Evolutionary conservation across 2,329 filamentous ascomycete genomes (phyloP), one percentile per base, ranked within the genome.

Genomic region (Cylindrodendrum hubeiense): DNA sequence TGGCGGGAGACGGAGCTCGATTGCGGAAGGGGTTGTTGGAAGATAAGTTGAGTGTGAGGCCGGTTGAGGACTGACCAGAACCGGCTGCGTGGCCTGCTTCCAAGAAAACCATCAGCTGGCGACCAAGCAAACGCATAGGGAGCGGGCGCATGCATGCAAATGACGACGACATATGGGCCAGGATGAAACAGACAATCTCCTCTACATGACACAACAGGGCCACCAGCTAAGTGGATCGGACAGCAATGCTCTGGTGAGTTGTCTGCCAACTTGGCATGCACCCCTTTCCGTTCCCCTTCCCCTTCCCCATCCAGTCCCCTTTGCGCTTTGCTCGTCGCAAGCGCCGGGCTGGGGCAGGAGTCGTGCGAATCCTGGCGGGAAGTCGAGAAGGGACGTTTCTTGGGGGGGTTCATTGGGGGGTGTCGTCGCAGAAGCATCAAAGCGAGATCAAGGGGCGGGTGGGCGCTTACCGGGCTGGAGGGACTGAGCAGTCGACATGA

Each of bases 1-100:
- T 79, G 57, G 81, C 78, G 54, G 87, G 90, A 68, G 91, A 93
- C 39, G 85, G 83, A 69, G 90, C 89, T 75, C 91, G 89, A 79
- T 93, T 93, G 83, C 92, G 90, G 75, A 89, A 95, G 67, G 92
- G 92, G 78, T 95, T 95, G 86, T 94, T 94, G 78, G 92, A 94
- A 79, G 90, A 90, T 75, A 94, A 87, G 80, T 90, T 91, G 78
- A 91, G 82, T 59, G 87, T 83, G 76, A 91, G 83, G 71, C 84
- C 85, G 63, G 72, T 66, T 62, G 65, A 51, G 59, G 71, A 69
- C 65, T 74, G 66, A 41, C 67, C 66, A 67, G 72, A 66, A 71
- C 66, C 64, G 64, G 61, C 44, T 44, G 70, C 58, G 62, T 73
- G 70, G 68, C 63, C 72, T 75, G 65, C 58, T 74, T 72, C 61